Evolutionary conservation across 2,329 filamentous ascomycete species (phyloP).

Genomic region (Lachnellula hyalina): DNA sequence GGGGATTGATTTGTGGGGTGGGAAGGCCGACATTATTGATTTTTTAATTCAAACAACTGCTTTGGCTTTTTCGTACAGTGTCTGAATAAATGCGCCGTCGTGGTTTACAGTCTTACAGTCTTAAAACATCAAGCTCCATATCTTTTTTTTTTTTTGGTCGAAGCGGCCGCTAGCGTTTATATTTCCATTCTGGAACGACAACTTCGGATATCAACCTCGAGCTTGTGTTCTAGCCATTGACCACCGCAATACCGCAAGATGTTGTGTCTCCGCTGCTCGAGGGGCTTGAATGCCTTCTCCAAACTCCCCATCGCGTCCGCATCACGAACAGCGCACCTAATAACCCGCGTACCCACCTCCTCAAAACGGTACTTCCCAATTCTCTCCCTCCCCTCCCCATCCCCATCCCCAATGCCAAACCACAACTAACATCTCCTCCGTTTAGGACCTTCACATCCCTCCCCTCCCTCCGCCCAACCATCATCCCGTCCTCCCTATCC

Average conservation of each 20-base stretch:
- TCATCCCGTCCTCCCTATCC: constrained; percentile 15
- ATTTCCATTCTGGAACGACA: not conserved
- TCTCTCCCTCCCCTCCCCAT: not conserved
- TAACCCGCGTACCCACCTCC: constrained; percentile 2
- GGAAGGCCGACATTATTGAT: constrained; percentile 28
- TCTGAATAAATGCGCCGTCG: not conserved
- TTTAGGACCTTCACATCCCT: constrained; percentile 29
- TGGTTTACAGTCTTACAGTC: too few species aligned
- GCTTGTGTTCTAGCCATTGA: not conserved
- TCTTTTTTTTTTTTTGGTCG: constrained; percentile 7
- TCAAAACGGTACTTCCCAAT: constrained; percentile 17
- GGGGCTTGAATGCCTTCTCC: constrained; percentile 17
- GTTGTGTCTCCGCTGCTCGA: constrained; percentile 27
- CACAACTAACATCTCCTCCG: not conserved
- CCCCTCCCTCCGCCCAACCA: constrained; percentile 24
- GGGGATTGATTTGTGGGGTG: constrained; percentile 23
- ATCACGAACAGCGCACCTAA: constrained; percentile 4
- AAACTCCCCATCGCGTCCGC: constrained; percentile 10
- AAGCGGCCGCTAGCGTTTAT: constrained; percentile 13
- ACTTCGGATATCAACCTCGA: constrained; percentile 2
- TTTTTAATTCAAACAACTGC: too few species aligned
- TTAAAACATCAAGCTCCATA: not conserved
- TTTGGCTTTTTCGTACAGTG: not conserved
- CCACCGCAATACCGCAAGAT: constrained; percentile 15
- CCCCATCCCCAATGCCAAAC: not conserved